phyloP scores from a whole-genome alignment of 1,284 basidiomycete genomes.

The Ceratobasidium papillatum region DNA sequence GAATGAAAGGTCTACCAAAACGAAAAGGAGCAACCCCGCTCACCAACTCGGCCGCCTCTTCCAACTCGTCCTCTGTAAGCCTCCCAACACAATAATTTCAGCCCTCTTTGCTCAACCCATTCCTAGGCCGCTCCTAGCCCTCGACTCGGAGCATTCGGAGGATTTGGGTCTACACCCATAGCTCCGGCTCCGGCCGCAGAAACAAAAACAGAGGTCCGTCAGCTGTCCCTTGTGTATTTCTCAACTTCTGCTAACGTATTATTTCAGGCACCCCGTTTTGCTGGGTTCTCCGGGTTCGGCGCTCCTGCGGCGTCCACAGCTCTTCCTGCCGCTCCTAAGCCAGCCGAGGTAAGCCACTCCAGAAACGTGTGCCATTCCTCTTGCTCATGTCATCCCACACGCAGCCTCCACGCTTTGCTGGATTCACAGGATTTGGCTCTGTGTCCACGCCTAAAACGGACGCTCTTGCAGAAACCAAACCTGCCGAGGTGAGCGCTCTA shows the following conservation, averaged over 20 bases:
- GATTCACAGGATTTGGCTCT: constrained; percentile 35
- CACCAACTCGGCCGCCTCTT: constrained; percentile 9
- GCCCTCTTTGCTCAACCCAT: neutral
- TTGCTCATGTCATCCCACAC: neutral
- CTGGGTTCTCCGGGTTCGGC: constrained; percentile 41
- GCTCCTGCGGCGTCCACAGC: constrained; percentile 4
- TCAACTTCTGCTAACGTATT: neutral
- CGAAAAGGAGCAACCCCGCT: constrained; percentile 35
- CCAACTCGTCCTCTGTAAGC: constrained; percentile 29
- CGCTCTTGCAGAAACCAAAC: constrained; percentile 34
- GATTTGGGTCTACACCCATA: constrained; percentile 21
- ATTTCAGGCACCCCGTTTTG: constrained; percentile 30
- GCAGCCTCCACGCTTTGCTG: constrained; percentile 29
- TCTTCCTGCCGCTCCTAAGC: constrained; percentile 18
- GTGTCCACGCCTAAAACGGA: constrained; percentile 36
- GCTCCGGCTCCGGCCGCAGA: constrained; percentile 12
- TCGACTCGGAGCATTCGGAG: constrained; percentile 3
- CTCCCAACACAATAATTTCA: neutral
- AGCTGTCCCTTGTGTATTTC: neutral
- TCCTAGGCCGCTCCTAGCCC: constrained; percentile 16
- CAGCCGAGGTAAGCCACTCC: constrained; percentile 18
- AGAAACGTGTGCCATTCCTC: neutral
- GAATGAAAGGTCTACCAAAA: constrained; percentile 37
- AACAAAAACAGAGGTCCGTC: constrained; percentile 28
- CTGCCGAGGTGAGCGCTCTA: constrained; percentile 28